Evolutionary conservation across 768 basidiomycete species (phyloP), one percentile per base, ranked within the genome.

Genomic region (Dioszegia hungarica): DNA sequence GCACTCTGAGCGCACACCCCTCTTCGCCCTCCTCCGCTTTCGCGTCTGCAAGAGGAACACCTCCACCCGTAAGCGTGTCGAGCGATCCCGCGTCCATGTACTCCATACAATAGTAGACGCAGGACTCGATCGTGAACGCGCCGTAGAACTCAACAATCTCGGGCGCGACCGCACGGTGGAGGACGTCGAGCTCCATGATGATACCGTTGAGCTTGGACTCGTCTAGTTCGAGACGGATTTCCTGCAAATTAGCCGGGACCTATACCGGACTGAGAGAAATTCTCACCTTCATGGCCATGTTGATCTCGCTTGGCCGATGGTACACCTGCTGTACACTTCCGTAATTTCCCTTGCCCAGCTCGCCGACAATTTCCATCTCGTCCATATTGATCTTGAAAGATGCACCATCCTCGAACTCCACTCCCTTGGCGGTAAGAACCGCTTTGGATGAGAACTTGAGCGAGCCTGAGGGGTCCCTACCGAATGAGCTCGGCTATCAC

Each of bases 81-180:
- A 99, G 82, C 37, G 86, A 88, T n/a, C 93, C 92, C 11, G 92
- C 93, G 74, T 99, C 94, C 95, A 99, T 99, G 78, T 86, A 90
- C 80, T 99, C 95, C 93, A 98, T 98, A 78, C 93, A 98, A 76
- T 95, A 97, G 78, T 99, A 97, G 22, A 99, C 95, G 75, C 94
- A 99, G n/a, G 90, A 90, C 74, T 99, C 95, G 77, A 95, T 92
- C 77, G 95, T 97, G 80, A 99, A 99, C 3, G 95, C 95, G 40
- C 95, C 95, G 73, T 94, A 98, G 67, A 99, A 99, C 60, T 98
- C 95, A 68, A 99, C 90, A 63, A 98, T 98, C 70, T 89, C 85
- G 2, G 88, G 88, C 9, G 88, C 85, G 40, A 86, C 82, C 2
- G 93, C 93, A 25, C 92, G 89, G 76, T 99, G 95, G 6, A 99